Base-by-base conservation (phyloP, 169 alveolate species). In the Eimeria maxima region DNA sequence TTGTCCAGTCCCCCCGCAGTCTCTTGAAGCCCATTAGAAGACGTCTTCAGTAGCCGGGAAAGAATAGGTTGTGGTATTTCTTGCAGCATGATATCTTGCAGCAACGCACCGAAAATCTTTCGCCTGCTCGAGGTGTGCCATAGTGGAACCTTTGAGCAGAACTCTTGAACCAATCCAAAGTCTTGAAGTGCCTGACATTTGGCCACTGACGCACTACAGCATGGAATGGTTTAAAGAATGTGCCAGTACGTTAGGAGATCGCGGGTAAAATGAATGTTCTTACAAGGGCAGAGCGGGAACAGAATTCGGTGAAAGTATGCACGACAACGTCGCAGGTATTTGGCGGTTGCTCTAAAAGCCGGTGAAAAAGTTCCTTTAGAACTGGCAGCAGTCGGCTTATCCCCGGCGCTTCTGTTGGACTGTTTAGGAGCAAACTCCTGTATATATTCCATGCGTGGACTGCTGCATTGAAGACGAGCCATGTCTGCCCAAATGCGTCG, bases 201-300 rank as follows among this genome's bases (percentile, higher is more conserved):
- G 74, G 27, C 53, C 71, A 50, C 91, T 33, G 8, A 57, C 91
- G 76, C 76, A 53, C 5, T 24, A 27, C 42, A 60, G n/a, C 67
- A 10, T 45, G n/a, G 83, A 73, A 53, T 0, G 7, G 88, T 44
- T 78, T 14, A 78, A n/a, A 18, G 47, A 13, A n/a, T 3, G 88
- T 47, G 67, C 44, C 67, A 45, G 65, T n/a, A 20, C 27, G 38
- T n/a, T 44, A 53, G 47, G n/a, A 27, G 33, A 10, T 53, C 24
- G n/a, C 74, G 18, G 91, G 76, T 4, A 55, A 83, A 14, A 16
- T 60, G 3, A 55, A 53, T 33, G 33, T n/a, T 33, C 94, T 27
- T 63, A 87, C 94, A 42, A 87, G 94, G 69, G 94, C 94, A 42
- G 94, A 71, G 44, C 94, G 94, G 53, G 94, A 60, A 45, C 94